Evolutionary conservation across 1,284 basidiomycete species (phyloP).

Genomic region (Albatrellus sp.): DNA sequence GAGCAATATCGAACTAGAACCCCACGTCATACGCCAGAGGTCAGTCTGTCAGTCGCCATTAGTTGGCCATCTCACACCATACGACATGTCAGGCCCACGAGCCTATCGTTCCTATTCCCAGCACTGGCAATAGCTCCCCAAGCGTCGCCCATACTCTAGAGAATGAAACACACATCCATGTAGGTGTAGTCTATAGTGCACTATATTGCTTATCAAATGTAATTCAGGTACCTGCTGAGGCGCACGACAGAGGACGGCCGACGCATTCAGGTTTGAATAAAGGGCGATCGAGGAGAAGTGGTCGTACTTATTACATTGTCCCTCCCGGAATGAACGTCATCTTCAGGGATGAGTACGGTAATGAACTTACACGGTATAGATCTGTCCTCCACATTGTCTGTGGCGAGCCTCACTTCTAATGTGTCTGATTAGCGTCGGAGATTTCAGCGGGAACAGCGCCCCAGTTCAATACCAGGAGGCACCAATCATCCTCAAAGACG

Average conservation of each 20-base stretch:
- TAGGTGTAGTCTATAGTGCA: background rate
- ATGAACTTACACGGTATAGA: constrained; percentile 48
- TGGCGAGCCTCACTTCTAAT: background rate
- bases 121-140: constrained; percentile 8
- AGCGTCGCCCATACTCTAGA: constrained; percentile 8
- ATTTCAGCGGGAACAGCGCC: constrained; percentile 21
- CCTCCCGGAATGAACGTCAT: constrained; percentile 54
- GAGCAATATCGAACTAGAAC: background rate
- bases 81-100: background rate
- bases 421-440: constrained; percentile 27
- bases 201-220: background rate
- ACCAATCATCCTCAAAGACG: constrained; percentile 36
- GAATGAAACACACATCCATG: constrained; percentile 8
- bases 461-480: constrained; percentile 15
- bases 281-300: constrained; percentile 13
- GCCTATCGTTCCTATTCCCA: background rate
- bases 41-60: background rate
- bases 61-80: background rate
- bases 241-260: constrained; percentile 12
- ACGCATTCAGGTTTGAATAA: constrained; percentile 17
- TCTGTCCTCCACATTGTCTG: background rate
- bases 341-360: constrained; percentile 55
- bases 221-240: constrained; percentile 8
- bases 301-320: constrained; percentile 46
- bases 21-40: background rate